Conservation (phyloP, 176 grass and related monocot species). For the Eragrostis curvula region DNA sequence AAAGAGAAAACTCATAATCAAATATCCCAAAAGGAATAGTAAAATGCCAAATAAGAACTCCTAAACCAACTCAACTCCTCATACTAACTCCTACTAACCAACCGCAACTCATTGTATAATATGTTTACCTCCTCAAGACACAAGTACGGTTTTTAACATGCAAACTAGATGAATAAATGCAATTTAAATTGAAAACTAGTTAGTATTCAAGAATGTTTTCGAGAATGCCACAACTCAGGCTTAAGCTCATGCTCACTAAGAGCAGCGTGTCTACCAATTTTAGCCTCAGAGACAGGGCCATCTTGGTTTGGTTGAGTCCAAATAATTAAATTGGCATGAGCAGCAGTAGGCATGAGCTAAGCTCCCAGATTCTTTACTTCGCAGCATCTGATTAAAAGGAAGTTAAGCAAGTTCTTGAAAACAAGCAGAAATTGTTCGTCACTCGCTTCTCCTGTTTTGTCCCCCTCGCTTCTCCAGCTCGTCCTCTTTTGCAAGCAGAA, state of each 20-base stretch:
- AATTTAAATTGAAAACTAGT: neutral
- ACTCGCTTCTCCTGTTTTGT: too few relatives aligned
- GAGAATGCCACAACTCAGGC: conserved; percentile 36
- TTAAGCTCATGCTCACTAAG: conserved; percentile 25
- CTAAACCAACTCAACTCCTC: neutral
- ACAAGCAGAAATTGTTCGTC: too few relatives aligned
- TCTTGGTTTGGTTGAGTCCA: too few relatives aligned
- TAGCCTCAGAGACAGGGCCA: too few relatives aligned
- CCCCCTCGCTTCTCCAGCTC: too few relatives aligned
- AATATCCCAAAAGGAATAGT: neutral
- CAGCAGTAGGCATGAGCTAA: too few relatives aligned
- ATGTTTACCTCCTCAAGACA: neutral
- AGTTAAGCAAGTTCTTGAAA: too few relatives aligned
- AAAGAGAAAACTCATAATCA: neutral
- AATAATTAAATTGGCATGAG: too few relatives aligned
- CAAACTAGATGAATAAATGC: too few relatives aligned
- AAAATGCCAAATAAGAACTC: neutral
- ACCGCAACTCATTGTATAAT: neutral
- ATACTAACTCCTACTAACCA: neutral
- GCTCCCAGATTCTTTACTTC: too few relatives aligned
- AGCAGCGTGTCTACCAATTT: conserved; percentile 44
- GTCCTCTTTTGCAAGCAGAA: too few relatives aligned
- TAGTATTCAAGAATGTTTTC: neutral
- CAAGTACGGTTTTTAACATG: neutral
- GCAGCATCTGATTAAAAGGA: too few relatives aligned